Evolutionary conservation across 805 yeast genomes (phyloP), one percentile per base, ranked within the genome.

Genomic region (Candida adriatica): DNA sequence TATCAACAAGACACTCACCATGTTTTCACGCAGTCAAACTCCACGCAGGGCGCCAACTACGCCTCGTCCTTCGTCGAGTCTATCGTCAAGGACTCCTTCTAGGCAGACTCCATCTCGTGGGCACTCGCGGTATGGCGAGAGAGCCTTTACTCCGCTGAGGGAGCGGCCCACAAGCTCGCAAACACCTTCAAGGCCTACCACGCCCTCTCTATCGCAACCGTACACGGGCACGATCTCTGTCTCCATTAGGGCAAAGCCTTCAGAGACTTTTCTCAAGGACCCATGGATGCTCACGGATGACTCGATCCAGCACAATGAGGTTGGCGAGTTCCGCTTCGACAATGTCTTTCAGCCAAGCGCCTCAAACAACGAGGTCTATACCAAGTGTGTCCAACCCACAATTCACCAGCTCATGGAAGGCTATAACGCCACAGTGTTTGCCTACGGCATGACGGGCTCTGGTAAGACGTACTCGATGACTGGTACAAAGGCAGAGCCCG

Each of bases 381-480:
- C 59, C 13, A 53, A 55, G 10, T 62, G 65, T 29, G 94, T 74
- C 29, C 66, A 49, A 43, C 73, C 64, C 21, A 67, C 69, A 55
- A 76, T 68, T 23, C 61, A 50, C 41, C 73, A 67, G 52, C 75
- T 72, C 39, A 66, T 68, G 45, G 77, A 76, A 11, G 96, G 95
- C 0, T 88, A 61, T 55, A 86, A 86, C 49, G 88, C 88, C 11
- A 87, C 96, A 0, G 75, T 88, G 1, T 86, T 90, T 54, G 96
- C 97, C 0, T 90, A 92, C 51, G 98, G 98, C 3, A 97, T 90
- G 61, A 92, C 98, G 0, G 95, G 92, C 0, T 80, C 96, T 0
- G 98, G 98, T 5, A 92, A 92, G 52, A 90, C 97, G 0, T 81
- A 64, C 54, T 92, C 98, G 1, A 92, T 92, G 97, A 70, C 86